Conservation (phyloP, 805 yeast genomes). For the Metschnikowia sp. region DNA sequence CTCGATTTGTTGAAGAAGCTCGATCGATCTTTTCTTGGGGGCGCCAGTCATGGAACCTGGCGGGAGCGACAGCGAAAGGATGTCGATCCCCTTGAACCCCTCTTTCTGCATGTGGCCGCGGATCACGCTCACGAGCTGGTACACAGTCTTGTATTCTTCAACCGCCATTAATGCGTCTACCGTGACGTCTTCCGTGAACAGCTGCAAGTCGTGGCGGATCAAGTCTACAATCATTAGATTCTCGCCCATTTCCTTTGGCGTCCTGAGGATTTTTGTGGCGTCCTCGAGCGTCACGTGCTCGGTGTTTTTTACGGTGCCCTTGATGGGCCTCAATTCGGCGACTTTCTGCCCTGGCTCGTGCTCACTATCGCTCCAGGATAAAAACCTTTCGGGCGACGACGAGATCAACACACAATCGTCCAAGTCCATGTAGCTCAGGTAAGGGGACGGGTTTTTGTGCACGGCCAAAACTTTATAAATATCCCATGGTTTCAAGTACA, state of each 20-base stretch:
- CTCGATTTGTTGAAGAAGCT: slow-evolving; percentile 65
- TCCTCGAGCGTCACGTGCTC: slow-evolving; percentile 48
- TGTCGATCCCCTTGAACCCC: slow-evolving; percentile 67
- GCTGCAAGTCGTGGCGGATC: slow-evolving; percentile 85
- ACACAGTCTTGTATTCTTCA: slow-evolving; percentile 90
- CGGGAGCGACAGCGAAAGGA: slow-evolving; percentile 76
- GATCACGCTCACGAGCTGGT: slow-evolving; percentile 87
- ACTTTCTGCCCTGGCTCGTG: slow-evolving; percentile 21
- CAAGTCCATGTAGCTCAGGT: slow-evolving; percentile 75
- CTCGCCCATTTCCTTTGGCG: slow-evolving; percentile 94
- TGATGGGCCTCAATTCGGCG: slow-evolving; percentile 89
- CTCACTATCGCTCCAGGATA: slow-evolving; percentile 59
- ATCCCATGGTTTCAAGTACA: slow-evolving; percentile 61
- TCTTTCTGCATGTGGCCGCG: slow-evolving; percentile 50
- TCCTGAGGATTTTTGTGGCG: slow-evolving; percentile 64
- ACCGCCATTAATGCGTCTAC: slow-evolving; percentile 84
- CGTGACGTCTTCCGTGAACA: slow-evolving; percentile 58
- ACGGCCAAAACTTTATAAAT: slow-evolving; percentile 68
- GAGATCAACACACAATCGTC: slow-evolving; percentile 65
- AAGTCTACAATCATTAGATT: slow-evolving; percentile 95
- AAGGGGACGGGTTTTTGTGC: slow-evolving; percentile 84
- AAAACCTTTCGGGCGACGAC: slow-evolving; percentile 91
- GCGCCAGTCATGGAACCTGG: slow-evolving; percentile 99
- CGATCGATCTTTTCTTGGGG: slow-evolving; percentile 90
- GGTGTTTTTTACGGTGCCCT: slow-evolving; percentile 84